These are phyloP conservation scores for Entomortierella parvispora DNA, from an alignment of 192 early-diverging fungal species.

Conservation along the genomic window DNA sequence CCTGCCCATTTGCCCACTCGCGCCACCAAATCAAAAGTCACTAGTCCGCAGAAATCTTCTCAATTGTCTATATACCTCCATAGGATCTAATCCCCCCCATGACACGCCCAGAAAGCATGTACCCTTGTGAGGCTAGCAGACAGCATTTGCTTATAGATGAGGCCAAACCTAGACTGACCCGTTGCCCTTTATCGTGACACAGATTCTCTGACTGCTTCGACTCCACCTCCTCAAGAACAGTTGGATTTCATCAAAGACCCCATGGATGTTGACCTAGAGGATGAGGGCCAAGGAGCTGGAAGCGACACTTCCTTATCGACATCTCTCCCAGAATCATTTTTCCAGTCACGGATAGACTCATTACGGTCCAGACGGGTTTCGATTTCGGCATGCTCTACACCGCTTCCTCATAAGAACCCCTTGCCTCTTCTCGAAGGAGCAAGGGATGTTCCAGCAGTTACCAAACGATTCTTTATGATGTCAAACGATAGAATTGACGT, in stretches of 20 bases:
- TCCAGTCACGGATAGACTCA: not conserved
- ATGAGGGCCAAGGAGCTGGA: not conserved
- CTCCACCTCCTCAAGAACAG: not conserved
- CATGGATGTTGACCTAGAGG: conserved; percentile 28
- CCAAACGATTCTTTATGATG: conserved; percentile 13
- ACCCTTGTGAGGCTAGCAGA: too few relatives aligned
- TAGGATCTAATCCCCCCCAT: not conserved
- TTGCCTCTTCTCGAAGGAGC: conserved; percentile 7
- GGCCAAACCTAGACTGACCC: too few relatives aligned
- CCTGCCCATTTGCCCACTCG: not conserved
- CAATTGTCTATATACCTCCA: not conserved
- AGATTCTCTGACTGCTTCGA: not conserved
- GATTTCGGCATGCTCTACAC: conserved; percentile 9
- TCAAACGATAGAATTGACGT: conserved; percentile 1
- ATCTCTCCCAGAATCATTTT: conserved; percentile 35
- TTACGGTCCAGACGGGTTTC: conserved; percentile 24
- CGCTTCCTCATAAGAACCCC: conserved; percentile 5
- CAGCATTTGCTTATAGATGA: too few relatives aligned
- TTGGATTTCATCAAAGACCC: not conserved
- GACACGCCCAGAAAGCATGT: not conserved
- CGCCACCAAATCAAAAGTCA: conserved; percentile 3
- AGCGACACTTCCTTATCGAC: conserved; percentile 27
- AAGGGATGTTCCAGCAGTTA: conserved; percentile 9
- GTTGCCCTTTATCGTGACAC: too few relatives aligned
- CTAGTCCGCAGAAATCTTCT: too few relatives aligned